Evolutionary conservation across 805 yeast genomes (phyloP).

Genomic region (Wickerhamiella shivajii): DNA sequence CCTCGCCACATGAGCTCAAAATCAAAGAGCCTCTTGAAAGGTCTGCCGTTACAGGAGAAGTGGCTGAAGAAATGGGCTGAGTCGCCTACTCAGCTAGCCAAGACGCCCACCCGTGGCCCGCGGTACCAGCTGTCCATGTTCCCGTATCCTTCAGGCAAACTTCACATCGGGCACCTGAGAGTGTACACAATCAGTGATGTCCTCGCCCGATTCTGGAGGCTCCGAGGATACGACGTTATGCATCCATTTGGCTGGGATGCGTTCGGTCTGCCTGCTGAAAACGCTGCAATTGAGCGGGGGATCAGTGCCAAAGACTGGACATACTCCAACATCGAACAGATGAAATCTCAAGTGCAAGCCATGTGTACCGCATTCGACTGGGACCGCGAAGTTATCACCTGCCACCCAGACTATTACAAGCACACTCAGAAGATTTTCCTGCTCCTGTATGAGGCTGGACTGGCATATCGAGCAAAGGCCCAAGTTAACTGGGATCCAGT

Average conservation of each 20-base stretch:
- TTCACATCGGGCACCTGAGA: constrained; percentile 89
- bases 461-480: constrained; percentile 76
- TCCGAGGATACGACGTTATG: constrained; percentile 62
- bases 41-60: too few species aligned
- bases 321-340: constrained; percentile 54
- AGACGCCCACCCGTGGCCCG: constrained; percentile 17
- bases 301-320: constrained; percentile 81
- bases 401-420: constrained; percentile 73
- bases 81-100: constrained; percentile 1
- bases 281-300: constrained; percentile 84
- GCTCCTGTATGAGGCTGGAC: constrained; percentile 53
- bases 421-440: constrained; percentile 86
- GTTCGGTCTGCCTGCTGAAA: constrained; percentile 95
- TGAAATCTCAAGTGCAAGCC: constrained; percentile 66
- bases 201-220: constrained; percentile 59
- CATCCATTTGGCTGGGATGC: constrained; percentile 99
- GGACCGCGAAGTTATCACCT: constrained; percentile 80
- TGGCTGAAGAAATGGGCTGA: constrained; percentile 21
- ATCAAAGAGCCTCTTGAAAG: too few species aligned
- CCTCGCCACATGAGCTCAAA: too few species aligned
- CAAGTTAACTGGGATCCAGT: constrained; percentile 97
- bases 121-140: constrained; percentile 75
- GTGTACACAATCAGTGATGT: constrained; percentile 87
- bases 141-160: constrained; percentile 88
- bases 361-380: constrained; percentile 87